phyloP scores from a whole-genome alignment of 2,329 filamentous ascomycete species.

The Emmonsiellopsis sp. region DNA sequence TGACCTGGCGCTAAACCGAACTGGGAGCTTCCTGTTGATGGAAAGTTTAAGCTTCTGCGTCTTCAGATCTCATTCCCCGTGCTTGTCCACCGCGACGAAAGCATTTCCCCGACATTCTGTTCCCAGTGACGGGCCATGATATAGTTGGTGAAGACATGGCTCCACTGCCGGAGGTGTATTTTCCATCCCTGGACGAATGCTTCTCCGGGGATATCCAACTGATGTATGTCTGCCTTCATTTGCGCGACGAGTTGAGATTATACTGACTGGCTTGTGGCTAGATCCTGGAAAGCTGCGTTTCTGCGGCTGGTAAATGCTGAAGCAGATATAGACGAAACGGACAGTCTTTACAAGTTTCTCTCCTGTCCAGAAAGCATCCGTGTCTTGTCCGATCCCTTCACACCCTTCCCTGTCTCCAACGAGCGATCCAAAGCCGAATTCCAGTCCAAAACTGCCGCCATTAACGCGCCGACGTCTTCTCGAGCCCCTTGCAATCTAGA shows the following conservation, averaged over 20 bases:
- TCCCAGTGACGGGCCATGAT: constrained; percentile 22
- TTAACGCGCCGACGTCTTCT: constrained; percentile 64
- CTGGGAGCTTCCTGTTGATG: constrained; percentile 28
- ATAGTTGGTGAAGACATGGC: constrained; percentile 49
- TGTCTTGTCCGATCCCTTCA: constrained; percentile 59
- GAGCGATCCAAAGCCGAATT: constrained; percentile 60
- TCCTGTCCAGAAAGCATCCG: constrained; percentile 57
- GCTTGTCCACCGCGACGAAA: background rate
- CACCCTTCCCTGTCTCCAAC: constrained; percentile 56
- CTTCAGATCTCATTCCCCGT: background rate
- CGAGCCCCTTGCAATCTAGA: constrained; percentile 63
- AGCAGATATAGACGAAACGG: constrained; percentile 41
- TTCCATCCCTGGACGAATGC: constrained; percentile 77
- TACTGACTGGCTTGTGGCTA: constrained; percentile 31
- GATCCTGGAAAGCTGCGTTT: constrained; percentile 50
- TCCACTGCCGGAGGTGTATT: constrained; percentile 63
- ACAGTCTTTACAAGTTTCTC: constrained; percentile 59
- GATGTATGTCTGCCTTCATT: constrained; percentile 46
- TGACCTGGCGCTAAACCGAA: constrained; percentile 21
- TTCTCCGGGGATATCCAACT: constrained; percentile 70
- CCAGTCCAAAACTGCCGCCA: constrained; percentile 76
- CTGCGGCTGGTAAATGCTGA: constrained; percentile 38
- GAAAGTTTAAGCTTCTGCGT: constrained; percentile 2
- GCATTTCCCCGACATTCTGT: background rate
- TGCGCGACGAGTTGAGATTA: background rate